Evolutionary conservation across 768 basidiomycete species (phyloP), one percentile per base, ranked within the genome.

Genomic region (Tylopilus sp.): DNA sequence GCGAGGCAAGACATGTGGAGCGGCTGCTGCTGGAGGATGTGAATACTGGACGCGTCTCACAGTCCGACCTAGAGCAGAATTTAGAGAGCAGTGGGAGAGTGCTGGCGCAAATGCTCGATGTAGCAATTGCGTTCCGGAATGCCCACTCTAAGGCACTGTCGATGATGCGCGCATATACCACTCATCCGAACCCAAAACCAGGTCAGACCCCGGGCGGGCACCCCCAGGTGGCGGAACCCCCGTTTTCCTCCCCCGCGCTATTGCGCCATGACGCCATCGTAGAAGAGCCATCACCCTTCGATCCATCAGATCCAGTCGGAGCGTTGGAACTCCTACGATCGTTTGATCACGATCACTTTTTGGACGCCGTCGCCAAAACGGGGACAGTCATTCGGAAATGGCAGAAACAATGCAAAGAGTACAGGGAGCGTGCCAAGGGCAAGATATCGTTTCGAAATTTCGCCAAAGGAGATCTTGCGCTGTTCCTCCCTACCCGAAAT

Each of bases 381-480:
- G 86, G 86, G n/a, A 80, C 87, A 13, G 88, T 90, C 10, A 88
- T 94, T 52, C 85, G 91, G 50, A 97, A 95, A 67, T 98, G 94
- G 93, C 91, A 94, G 73, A 97, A 93, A 66, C 93, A 95, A 65
- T 95, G 92, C 72, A 95, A 92, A 65, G 87, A 92, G 57, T 98
- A 98, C 52, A 79, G 94, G 40, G 95, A 98, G 58, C 82, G 90
- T n/a, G 88, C 94, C 15, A 93, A 88, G 70, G 91, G 94, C 50
- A 97, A 97, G 71, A 95, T 99, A 50, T 89, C 95, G 0, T 98
- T 98, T 70, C 78, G 92, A 60, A 95, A 95, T 71, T 98, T 98
- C 59, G 77, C 87, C 8, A 95, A 93, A 66, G 94, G 95, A 10
- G 97, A 99, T 70, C 75, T 99, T 45, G 95, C 95, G 1, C 74